Evolutionary conservation across 768 basidiomycete genomes (phyloP), one percentile per base, ranked within the genome.

Genomic region (Russula virescens): DNA sequence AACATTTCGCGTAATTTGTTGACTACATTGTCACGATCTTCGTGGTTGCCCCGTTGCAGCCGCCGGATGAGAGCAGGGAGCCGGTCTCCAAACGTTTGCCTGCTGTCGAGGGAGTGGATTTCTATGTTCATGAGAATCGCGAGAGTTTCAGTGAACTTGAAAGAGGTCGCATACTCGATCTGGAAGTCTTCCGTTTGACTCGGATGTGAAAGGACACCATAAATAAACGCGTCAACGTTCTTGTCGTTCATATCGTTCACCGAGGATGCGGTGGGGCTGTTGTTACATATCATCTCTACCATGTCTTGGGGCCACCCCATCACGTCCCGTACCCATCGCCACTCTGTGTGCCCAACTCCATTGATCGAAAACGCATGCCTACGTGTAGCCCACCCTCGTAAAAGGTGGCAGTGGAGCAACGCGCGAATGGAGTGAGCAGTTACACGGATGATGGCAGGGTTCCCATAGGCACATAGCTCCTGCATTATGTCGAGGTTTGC

Each of bases 71-170:
- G 54, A 7, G 18, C 19, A 43, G 28, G 31, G 25, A 61, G 35
- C 21, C 6, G 10, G 23, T 14, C 21, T 3, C 34, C 18, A n/a
- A 55, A 49, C 14, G 21, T n/a, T n/a, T 23, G 21, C 28, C 7
- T 11, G 47, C 25, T 47, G 25, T 23, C 54, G 34, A 21, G 19
- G n/a, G n/a, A n/a, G n/a, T n/a, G n/a, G n/a, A n/a, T n/a, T n/a
- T n/a, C n/a, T n/a, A n/a, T n/a, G 2, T 21, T 38, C 61, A 46
- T 57, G 13, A 62, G 49, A 46, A 57, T 57, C 16, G 11, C 34
- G 23, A 62, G 61, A 5, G 61, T 62, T 3, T 57, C 47, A 3
- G 21, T 21, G 43, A n/a, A n/a, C n/a, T n/a, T n/a, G n/a, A 56
- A 56, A 21, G 14, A 16, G 14, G 13, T 18, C 11, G 25, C 42